Conservation (phyloP, 1,139 yeast species). For the Diutina catenulata region DNA sequence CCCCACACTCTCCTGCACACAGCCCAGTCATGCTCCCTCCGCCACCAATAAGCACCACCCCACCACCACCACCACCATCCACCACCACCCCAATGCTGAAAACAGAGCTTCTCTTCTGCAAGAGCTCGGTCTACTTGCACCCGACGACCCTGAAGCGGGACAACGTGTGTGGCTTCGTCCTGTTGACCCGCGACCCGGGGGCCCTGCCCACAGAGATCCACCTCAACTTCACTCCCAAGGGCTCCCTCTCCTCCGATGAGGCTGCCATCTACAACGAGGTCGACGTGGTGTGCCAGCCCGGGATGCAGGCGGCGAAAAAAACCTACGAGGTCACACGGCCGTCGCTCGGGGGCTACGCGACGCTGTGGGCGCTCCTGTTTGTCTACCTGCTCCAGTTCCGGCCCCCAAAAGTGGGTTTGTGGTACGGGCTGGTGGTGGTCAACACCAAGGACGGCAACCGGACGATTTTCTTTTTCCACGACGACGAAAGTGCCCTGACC, state of each 20-base stretch:
- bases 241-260: slow-evolving; percentile 36
- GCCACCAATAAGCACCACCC: not conserved
- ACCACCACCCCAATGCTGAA: not conserved
- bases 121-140: slow-evolving; percentile 71
- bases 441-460: slow-evolving; percentile 49
- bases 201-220: slow-evolving; percentile 39
- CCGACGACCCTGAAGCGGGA: slow-evolving; percentile 65
- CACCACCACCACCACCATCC: not conserved
- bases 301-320: not conserved
- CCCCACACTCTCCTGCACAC: not conserved
- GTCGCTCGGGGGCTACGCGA: slow-evolving; percentile 50
- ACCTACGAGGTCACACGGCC: slow-evolving; percentile 17
- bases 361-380: slow-evolving; percentile 45
- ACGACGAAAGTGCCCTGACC: slow-evolving; percentile 73
- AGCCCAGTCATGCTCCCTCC: not conserved
- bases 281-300: too few species aligned
- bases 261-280: slow-evolving; percentile 36
- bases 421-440: slow-evolving; percentile 79
- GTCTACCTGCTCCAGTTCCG: slow-evolving; percentile 75
- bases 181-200: slow-evolving; percentile 30
- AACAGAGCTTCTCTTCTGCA: slow-evolving; percentile 35
- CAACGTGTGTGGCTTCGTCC: slow-evolving; percentile 66
- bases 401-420: slow-evolving; percentile 76
- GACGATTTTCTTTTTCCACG: slow-evolving; percentile 82
- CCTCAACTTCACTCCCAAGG: slow-evolving; percentile 71